Percentiles rank a stretch among this genome's conserved stretches.
Conservation (phyloP, 805 yeast genomes). For the Starmerella bombi region DNA sequence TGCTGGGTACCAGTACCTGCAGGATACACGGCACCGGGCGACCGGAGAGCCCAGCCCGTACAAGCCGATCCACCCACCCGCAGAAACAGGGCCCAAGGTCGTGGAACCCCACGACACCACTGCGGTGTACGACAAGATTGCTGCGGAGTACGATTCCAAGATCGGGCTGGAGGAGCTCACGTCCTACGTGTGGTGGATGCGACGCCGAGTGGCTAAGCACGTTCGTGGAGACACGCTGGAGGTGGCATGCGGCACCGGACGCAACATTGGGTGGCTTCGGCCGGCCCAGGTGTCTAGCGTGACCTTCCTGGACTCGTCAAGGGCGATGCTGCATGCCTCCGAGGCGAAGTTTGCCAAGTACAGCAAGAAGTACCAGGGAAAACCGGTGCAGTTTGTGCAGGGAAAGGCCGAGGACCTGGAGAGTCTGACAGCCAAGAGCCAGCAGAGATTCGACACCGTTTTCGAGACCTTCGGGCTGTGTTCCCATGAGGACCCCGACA, state of each 20-base stretch:
- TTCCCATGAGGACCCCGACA: conserved; percentile 87
- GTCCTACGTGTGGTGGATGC: conserved; percentile 36
- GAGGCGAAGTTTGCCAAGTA: conserved; percentile 56
- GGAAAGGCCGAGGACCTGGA: conserved; percentile 79
- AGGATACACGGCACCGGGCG: conserved; percentile 28
- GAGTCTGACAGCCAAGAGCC: conserved; percentile 35
- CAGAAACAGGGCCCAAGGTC: conserved; percentile 2
- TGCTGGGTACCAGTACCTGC: conserved; percentile 23
- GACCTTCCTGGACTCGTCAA: conserved; percentile 76
- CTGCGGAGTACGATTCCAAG: conserved; percentile 66
- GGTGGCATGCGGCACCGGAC: conserved; percentile 92
- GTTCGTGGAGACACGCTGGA: conserved; percentile 82
- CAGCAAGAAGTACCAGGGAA: conserved; percentile 7
- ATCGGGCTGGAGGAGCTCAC: conserved; percentile 60
- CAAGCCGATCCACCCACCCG: conserved; percentile 11
- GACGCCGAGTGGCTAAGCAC: conserved; percentile 69
- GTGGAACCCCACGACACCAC: conserved; percentile 53
- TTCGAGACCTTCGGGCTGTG: conserved; percentile 91
- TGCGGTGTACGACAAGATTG: conserved; percentile 46
- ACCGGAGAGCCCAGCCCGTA: conserved; percentile 27
- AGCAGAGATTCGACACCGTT: conserved; percentile 68
- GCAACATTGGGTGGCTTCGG: conserved; percentile 68
- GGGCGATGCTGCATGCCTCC: conserved; percentile 72
- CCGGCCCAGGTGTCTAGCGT: conserved; percentile 50
- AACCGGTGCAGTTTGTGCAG: conserved; percentile 77